A percentile compares a stretch with the other conserved stretches of the same genome.
Evolutionary conservation across 179 eudicot species (phyloP).

Genomic region (Drosera spatulata): DNA sequence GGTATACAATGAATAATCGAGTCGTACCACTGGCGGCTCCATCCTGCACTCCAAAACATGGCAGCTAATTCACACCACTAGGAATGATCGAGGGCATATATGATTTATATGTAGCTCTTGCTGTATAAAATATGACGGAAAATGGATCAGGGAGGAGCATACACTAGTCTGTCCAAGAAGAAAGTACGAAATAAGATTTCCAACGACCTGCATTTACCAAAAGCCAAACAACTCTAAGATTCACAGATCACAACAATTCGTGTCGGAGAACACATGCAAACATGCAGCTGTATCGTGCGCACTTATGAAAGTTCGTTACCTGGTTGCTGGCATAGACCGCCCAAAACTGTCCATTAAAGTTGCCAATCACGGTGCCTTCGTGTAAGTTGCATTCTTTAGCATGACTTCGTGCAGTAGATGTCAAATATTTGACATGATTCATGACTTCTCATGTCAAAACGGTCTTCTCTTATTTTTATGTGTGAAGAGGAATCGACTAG

Average conservation of each 20-base stretch:
- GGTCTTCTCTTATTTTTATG: too few relatives aligned
- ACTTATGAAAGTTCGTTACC: slow-evolving; percentile 19
- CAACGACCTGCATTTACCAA: slow-evolving; percentile 19
- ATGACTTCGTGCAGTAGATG: slow-evolving; percentile 77
- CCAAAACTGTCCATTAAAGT: slow-evolving; percentile 90
- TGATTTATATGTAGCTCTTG: too few relatives aligned
- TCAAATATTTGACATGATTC: slow-evolving; percentile 63
- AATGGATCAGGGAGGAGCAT: slow-evolving; percentile 10
- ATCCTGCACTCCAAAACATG: slow-evolving; percentile 34
- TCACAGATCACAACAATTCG: too few relatives aligned
- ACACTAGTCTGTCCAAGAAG: slow-evolving; percentile 57
- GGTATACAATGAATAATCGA: slow-evolving; percentile 60
- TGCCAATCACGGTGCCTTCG: slow-evolving; percentile 83
- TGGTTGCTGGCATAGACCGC: slow-evolving; percentile 86
- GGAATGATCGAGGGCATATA: neutral
- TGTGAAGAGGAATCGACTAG: too few relatives aligned
- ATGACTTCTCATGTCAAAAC: too few relatives aligned
- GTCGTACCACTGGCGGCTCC: slow-evolving; percentile 71
- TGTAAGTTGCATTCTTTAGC: slow-evolving; percentile 57
- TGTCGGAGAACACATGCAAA: too few relatives aligned
- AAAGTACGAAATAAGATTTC: slow-evolving; percentile 32
- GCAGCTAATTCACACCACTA: neutral
- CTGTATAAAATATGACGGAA: neutral
- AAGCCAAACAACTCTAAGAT: neutral
- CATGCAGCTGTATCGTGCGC: too few relatives aligned